Evolutionary conservation across 805 yeast species (phyloP).

Genomic region (Torulaspora gathmanii): DNA sequence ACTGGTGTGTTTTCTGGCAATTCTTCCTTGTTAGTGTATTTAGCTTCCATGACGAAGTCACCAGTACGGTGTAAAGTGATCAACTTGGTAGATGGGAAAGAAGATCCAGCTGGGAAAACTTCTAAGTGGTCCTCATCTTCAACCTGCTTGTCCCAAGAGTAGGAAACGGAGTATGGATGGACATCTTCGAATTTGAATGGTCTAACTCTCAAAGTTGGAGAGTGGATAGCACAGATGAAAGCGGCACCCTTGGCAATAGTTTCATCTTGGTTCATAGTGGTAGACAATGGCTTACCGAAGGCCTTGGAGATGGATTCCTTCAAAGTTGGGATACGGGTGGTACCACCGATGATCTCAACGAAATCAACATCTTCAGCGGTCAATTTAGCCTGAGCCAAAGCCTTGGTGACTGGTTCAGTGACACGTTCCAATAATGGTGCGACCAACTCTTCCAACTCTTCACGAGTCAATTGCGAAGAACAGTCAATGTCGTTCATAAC

Average conservation of each 20-base stretch:
- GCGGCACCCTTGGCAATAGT: constrained; percentile 99
- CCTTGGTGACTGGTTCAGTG: constrained; percentile 70
- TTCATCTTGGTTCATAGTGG: constrained; percentile 98
- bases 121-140: constrained; percentile 90
- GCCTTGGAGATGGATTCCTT: constrained; percentile 75
- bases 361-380: constrained; percentile 72
- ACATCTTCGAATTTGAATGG: constrained; percentile 97
- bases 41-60: constrained; percentile 82
- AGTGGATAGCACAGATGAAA: constrained; percentile 97
- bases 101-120: constrained; percentile 92
- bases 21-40: constrained; percentile 68
- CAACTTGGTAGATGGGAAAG: constrained; percentile 92
- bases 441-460: constrained; percentile 86
- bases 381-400: constrained; percentile 76
- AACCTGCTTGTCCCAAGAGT: constrained; percentile 89
- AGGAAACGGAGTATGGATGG: constrained; percentile 88
- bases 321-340: constrained; percentile 93
- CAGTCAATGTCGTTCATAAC: constrained; percentile 97
- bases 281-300: constrained; percentile 80
- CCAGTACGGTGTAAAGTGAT: constrained; percentile 89
- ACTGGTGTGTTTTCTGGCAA: constrained; percentile 64
- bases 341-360: constrained; percentile 96
- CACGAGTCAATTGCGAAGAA: constrained; percentile 81
- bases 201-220: constrained; percentile 97
- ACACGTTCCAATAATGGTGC: constrained; percentile 75